phyloP scores from a whole-genome alignment of 495 filamentous ascomycete species.

The Neurospora sp. region DNA sequence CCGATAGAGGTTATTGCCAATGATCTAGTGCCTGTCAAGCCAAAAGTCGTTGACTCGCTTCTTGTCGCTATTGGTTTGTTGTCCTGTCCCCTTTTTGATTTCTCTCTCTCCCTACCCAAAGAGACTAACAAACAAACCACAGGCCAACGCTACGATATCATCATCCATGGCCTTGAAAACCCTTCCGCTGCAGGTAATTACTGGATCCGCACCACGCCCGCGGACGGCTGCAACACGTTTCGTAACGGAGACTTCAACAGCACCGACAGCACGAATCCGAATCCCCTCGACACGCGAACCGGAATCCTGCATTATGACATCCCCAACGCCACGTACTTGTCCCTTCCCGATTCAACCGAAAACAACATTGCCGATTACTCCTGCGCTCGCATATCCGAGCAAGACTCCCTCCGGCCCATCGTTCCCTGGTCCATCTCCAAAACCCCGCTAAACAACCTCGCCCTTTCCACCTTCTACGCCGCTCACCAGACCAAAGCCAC shows the following conservation, averaged over 20 bases:
- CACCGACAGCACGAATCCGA: background rate
- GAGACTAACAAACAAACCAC: background rate
- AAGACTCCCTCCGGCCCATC: slow-evolving; percentile 8
- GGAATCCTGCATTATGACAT: slow-evolving; percentile 22
- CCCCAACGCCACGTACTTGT: background rate
- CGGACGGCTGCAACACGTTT: background rate
- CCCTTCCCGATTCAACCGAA: background rate
- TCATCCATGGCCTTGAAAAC: slow-evolving; percentile 45
- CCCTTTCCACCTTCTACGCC: slow-evolving; percentile 3
- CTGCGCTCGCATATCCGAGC: slow-evolving; percentile 2
- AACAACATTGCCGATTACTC: slow-evolving; percentile 4
- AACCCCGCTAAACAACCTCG: slow-evolving; percentile 5
- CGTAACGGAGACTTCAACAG: slow-evolving; percentile 2
- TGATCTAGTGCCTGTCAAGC: background rate
- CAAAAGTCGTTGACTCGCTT: slow-evolving; percentile 26
- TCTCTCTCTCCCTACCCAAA: background rate
- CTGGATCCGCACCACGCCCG: slow-evolving; percentile 37
- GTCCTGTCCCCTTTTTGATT: background rate
- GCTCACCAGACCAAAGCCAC: slow-evolving; percentile 1
- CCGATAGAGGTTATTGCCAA: background rate
- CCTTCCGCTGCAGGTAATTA: slow-evolving; percentile 27
- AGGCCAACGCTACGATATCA: slow-evolving; percentile 52
- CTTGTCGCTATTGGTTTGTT: slow-evolving; percentile 42
- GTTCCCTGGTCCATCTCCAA: slow-evolving; percentile 9
- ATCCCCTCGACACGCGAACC: slow-evolving; percentile 8